A percentile compares a stretch with the other conserved stretches of the same genome.
phyloP scores from a whole-genome alignment of 352 stramenopile species.

The Ophiocytium majus region DNA sequence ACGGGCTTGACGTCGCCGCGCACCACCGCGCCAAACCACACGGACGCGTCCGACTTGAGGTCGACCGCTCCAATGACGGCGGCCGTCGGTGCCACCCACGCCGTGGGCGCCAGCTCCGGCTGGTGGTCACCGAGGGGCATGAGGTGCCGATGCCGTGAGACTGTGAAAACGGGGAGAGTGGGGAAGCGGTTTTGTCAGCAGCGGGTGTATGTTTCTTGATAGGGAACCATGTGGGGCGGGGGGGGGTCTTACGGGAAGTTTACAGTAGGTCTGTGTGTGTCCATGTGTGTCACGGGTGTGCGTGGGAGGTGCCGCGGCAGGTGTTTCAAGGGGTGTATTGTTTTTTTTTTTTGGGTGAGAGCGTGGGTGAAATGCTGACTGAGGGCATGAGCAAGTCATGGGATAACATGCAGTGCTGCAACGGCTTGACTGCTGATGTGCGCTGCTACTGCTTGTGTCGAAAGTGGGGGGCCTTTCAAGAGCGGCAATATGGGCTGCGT shows the following conservation, averaged over 20 bases:
- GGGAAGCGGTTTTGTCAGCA: background rate
- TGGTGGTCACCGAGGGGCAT: slow-evolving; percentile 42
- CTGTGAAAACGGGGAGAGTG: background rate
- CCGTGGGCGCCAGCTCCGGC: slow-evolving; percentile 80
- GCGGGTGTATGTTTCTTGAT: background rate
- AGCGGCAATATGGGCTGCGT: too few relatives aligned
- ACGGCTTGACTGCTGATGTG: too few relatives aligned
- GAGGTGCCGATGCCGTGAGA: slow-evolving; percentile 46
- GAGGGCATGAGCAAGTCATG: too few relatives aligned
- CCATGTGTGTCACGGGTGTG: too few relatives aligned
- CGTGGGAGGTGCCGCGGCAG: too few relatives aligned
- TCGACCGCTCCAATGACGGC: slow-evolving; percentile 57
- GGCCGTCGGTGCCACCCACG: slow-evolving; percentile 58
- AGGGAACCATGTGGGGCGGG: background rate
- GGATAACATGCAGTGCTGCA: too few relatives aligned
- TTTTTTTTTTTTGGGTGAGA: too few relatives aligned
- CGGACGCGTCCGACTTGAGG: slow-evolving; percentile 36
- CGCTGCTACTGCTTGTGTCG: too few relatives aligned
- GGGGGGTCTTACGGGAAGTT: background rate
- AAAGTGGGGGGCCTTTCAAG: too few relatives aligned
- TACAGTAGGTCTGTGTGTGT: too few relatives aligned
- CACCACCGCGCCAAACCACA: slow-evolving; percentile 60
- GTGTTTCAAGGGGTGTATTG: too few relatives aligned
- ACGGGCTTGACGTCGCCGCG: slow-evolving; percentile 63
- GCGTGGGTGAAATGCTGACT: too few relatives aligned